Evolutionary conservation across 2,329 filamentous ascomycete species (phyloP), one percentile per base, ranked within the genome.

Genomic region (Claviceps pusilla): DNA sequence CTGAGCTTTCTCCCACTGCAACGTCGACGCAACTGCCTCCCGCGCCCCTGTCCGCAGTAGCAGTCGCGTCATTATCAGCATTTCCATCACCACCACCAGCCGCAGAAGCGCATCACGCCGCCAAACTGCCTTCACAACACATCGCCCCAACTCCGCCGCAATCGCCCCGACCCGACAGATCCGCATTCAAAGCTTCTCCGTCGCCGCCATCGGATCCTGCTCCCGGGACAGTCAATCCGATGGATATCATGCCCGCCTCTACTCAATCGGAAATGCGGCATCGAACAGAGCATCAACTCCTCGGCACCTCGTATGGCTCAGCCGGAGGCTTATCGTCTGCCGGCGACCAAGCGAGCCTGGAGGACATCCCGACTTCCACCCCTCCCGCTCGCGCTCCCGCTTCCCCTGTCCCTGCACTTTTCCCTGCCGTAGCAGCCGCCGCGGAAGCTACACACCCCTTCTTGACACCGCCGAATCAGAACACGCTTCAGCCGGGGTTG

Each of bases 201-300:
- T 64, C 63, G 24, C 63, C 67, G 48, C 63, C 69, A 12, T 53
- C 55, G 4, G 59, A 68, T 50, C 66, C 73, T 41, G 67, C 70
- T 1, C 70, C 71, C 3, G 73, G 73, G 39, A 78, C 75, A 4
- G 74, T 76, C 10, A 78, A 77, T 45, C 76, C 76, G 0, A 76
- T 76, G 71, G 73, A 76, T 50, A 72, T 78, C 35, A 77, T 77
- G 76, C 72, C 70, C 5, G 65, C 70, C 3, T 66, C 65, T 16
- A 70, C 68, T 3, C 62, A 70, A 55, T 64, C 64, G 7, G 70
- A 71, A 55, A 55, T 67, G 33, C 69, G 65, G 64, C 64, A 71
- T 51, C 61, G 64, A 41, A 70, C 65, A 16, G 69, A 70, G 56
- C 66, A 69, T 53, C 63, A 70, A 54, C 60, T 71, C 42, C 63